Conservation (phyloP, 805 yeast genomes). For the Allodekkera sacchari region DNA sequence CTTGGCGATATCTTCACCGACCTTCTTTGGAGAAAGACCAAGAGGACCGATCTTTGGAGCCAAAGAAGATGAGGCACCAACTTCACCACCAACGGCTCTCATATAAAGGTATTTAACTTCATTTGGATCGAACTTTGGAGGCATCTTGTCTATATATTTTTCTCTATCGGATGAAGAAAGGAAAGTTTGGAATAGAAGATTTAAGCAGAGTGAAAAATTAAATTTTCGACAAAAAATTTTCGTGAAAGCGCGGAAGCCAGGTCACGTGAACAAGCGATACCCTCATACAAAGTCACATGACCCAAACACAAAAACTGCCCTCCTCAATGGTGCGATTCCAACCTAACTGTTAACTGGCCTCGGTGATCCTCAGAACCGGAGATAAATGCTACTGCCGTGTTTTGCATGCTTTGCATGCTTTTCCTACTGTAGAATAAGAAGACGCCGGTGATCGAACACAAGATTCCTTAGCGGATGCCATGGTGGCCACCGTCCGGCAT, state of each 20-base stretch:
- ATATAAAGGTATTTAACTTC: constrained; percentile 98
- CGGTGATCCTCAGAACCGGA: too few species aligned
- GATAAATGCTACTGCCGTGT: too few species aligned
- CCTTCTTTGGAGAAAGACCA: constrained; percentile 99
- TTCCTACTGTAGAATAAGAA: too few species aligned
- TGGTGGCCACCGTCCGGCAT: constrained; percentile 48
- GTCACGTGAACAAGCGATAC: too few species aligned
- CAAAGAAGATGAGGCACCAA: constrained; percentile 98
- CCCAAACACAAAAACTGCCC: too few species aligned
- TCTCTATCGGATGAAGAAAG: not conserved
- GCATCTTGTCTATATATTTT: constrained; percentile 47
- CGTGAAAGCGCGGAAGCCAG: too few species aligned
- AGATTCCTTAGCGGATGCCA: constrained; percentile 50
- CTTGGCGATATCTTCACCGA: constrained; percentile 99
- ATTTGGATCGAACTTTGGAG: constrained; percentile 89
- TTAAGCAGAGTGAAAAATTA: too few species aligned
- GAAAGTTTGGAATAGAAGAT: not conserved
- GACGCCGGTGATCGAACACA: constrained; percentile 43
- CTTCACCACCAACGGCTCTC: constrained; percentile 99
- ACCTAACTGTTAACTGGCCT: too few species aligned
- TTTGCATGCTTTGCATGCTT: too few species aligned
- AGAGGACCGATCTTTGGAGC: constrained; percentile 99
- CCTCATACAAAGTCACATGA: too few species aligned
- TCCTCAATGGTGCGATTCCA: too few species aligned
- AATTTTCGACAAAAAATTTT: too few species aligned